Percentiles rank a stretch among this genome's conserved stretches.
These are phyloP conservation scores for Datura wrightii DNA, from an alignment of 257 asterid genomes.

Conservation along the genomic window DNA sequence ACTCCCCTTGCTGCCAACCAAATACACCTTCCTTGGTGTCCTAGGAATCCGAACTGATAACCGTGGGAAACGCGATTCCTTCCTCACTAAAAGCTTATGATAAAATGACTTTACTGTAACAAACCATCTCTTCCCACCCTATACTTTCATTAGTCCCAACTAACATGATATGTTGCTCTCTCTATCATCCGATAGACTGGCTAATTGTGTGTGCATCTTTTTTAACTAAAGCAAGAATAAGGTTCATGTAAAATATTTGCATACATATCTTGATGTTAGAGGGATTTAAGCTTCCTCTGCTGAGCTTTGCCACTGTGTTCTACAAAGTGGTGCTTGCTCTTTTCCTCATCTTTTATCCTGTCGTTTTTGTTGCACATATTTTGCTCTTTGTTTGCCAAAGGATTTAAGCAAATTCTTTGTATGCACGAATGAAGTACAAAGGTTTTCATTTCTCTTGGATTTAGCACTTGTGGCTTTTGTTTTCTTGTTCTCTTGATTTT, in stretches of 20 bases:
- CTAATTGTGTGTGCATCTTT: conserved; percentile 7
- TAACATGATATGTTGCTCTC: background rate
- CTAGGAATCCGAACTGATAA: conserved; percentile 9
- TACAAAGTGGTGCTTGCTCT: background rate
- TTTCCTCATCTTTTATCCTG: background rate
- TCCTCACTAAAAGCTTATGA: background rate
- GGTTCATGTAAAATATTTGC: background rate
- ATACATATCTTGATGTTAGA: background rate
- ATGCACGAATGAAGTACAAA: conserved; percentile 13
- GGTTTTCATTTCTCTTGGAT: background rate
- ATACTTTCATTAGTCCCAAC: background rate
- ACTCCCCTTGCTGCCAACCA: background rate
- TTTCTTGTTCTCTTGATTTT: background rate
- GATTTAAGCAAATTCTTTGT: conserved; percentile 17
- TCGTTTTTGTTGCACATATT: background rate
- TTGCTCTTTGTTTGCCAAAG: background rate
- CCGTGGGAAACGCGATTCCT: background rate
- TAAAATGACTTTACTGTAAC: background rate
- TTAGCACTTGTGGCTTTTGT: background rate
- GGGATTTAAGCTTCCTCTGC: background rate
- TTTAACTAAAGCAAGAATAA: background rate
- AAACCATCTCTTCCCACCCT: conserved; percentile 14
- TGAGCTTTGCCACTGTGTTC: conserved; percentile 12
- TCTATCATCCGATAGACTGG: background rate
- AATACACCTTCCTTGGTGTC: background rate